phyloP scores from a whole-genome alignment of 1,284 basidiomycete genomes.

The Cryptococcus floricola region DNA sequence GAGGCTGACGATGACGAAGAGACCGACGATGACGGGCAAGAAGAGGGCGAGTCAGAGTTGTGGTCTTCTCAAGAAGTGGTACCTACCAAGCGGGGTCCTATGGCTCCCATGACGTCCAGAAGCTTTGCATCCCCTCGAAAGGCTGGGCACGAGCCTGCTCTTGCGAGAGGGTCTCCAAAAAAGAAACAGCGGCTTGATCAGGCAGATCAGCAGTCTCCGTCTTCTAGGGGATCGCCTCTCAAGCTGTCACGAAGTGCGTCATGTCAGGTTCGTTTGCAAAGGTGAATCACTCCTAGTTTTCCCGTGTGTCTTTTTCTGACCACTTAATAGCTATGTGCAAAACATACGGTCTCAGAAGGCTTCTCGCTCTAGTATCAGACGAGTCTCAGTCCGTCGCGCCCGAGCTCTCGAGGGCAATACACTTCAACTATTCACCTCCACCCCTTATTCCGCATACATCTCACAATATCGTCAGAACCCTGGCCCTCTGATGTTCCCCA shows the following conservation, averaged over 20 bases:
- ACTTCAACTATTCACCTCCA: constrained; percentile 3
- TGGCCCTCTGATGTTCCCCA: neutral
- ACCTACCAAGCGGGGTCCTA: neutral
- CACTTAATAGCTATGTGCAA: neutral
- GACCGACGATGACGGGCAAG: neutral
- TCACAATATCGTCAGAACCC: neutral
- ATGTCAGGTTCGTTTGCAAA: neutral
- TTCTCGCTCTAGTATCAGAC: neutral
- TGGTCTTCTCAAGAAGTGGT: neutral
- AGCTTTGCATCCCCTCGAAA: too few species aligned
- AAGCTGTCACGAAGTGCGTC: constrained; percentile 1
- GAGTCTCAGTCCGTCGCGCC: neutral
- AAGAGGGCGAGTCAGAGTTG: neutral
- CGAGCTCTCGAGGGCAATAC: neutral
- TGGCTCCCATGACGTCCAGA: neutral
- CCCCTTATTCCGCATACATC: constrained; percentile 5
- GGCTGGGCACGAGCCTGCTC: too few species aligned
- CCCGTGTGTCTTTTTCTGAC: neutral
- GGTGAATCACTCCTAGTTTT: neutral
- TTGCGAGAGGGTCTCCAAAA: too few species aligned
- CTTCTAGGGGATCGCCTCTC: too few species aligned
- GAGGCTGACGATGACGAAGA: neutral
- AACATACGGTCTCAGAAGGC: neutral
- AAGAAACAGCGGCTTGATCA: too few species aligned
- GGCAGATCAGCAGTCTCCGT: too few species aligned